Evolutionary conservation across 148 eudicot genomes (phyloP), one percentile per base, ranked within the genome.

Genomic region (Suaeda aralocaspica): DNA sequence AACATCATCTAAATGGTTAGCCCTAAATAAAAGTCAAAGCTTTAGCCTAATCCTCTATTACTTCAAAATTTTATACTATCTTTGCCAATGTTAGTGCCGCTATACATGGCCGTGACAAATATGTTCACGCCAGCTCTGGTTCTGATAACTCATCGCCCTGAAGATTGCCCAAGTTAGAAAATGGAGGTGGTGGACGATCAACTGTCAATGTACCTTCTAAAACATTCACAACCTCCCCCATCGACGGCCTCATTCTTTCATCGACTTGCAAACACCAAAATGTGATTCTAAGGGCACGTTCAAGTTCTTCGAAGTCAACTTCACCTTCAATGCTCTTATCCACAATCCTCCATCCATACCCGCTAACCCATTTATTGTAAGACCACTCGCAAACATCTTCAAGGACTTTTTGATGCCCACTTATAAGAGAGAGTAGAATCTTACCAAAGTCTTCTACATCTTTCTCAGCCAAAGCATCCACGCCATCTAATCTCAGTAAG

Each of bases 181-280:
- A 81, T 46, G 85, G 84, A 12, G 79, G 74, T 5, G 88, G 85
- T 1, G 92, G 87, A 1, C 78, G 81, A 74, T 87, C 92, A 64
- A 87, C 87, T 16, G 69, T 67, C 77, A 81, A 69, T 8, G 79
- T 78, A 21, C 92, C 87, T 64, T 85, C 87, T 61, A 87, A 73
- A 68, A 87, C 92, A 70, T 85, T 83, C 57, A 87, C 73, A n/a
- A 87, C 85, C 73, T 87, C 92, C 16, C 82, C 84, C 89, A 87
- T 87, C n/a, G 88, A 77, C 50, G 92, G 92, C 72, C 88, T 81
- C 82, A 77, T 71, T 71, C 88, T 63, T 62, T 66, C 80, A 72
- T 87, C 81, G 0, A 34, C 75, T 26, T 87, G 92, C 79, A 87
- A 72, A 64, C 89, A 87, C 92, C 92, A 87, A 70, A 83, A 83